Evolutionary conservation across 176 grass and related monocot species (phyloP), one percentile per base, ranked within the genome.

Genomic region (Oryza officinalis): DNA sequence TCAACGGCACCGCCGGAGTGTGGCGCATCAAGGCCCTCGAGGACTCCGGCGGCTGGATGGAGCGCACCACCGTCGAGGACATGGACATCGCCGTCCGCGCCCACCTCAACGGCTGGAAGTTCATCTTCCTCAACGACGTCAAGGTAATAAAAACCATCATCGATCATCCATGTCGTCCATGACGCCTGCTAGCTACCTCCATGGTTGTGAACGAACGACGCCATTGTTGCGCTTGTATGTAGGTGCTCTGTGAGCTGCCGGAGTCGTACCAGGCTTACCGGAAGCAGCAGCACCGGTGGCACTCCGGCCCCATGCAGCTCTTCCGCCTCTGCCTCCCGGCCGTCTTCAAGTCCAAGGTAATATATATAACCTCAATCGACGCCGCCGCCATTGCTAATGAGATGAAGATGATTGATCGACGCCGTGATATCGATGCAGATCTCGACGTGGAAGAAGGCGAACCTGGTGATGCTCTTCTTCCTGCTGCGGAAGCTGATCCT

Each of bases 241-340:
- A 99, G 96, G 93, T 92, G 4, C 91, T 92, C 1, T 99, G 96
- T 4, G 96, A 99, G 79, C 76, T 99, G 30, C 96, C 96, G 11
- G 96, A 99, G 70, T 99, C 96, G 6, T 99, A 90, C 18, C 66
- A 96, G 84, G 88, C 96, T 47, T 99, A 94, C 87, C 78, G 87
- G 85, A 99, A 99, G 79, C 96, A 99, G 86, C 96, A 99, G 78
- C 96, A 99, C 75, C 88, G 96, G 83, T 99, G 96, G 96, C 96
- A 99, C 77, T 99, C 96, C 71, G 96, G 96, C 64, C 96, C 96
- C 31, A 99, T 99, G 96, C 96, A 96, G 67, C 91, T 99, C 72
- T 99, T 99, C 81, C 91, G 91, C 3, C 81, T 99, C 28, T 99
- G 96, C 83, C 85, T 99, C 72, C 97, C 97, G 11, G 91, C 89